Conservation (phyloP, 306 rosid genomes). For the Glycyrrhiza uralensis region DNA sequence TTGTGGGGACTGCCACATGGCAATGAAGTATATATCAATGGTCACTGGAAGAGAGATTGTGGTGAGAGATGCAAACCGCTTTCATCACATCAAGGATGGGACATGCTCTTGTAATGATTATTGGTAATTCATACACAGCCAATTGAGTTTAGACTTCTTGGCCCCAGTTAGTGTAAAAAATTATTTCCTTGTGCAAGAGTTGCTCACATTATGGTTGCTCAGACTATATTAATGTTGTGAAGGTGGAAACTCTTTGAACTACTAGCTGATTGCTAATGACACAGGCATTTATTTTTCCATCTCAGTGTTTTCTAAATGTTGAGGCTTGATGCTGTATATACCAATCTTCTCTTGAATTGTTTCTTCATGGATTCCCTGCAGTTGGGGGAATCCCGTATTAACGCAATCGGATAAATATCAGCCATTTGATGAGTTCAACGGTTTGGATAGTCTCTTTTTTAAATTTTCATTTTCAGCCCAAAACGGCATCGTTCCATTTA, state of each 20-base stretch:
- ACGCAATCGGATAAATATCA: no score
- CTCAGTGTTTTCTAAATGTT: not conserved
- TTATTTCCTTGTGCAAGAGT: not conserved
- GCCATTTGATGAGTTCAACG: no score
- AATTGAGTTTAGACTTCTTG: not conserved
- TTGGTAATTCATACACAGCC: slow-evolving; percentile 40
- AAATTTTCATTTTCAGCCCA: no score
- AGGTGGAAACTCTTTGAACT: not conserved
- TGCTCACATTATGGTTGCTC: not conserved
- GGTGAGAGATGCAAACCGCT: slow-evolving; percentile 59
- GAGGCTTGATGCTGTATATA: not conserved
- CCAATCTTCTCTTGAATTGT: not conserved
- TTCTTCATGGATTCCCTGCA: not conserved
- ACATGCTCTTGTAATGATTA: slow-evolving; percentile 66
- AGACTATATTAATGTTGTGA: not conserved
- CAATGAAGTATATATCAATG: slow-evolving; percentile 52
- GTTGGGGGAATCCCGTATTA: no score
- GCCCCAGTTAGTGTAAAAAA: not conserved
- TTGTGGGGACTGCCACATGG: slow-evolving; percentile 63
- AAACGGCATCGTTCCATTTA: no score
- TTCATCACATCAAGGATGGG: slow-evolving; percentile 65
- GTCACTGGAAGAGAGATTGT: slow-evolving; percentile 61
- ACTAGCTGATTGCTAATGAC: not conserved
- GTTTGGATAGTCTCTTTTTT: no score
- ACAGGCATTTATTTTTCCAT: not conserved